Conservation (phyloP, 2,329 filamentous ascomycete genomes). For the Aureobasidium sp. region DNA sequence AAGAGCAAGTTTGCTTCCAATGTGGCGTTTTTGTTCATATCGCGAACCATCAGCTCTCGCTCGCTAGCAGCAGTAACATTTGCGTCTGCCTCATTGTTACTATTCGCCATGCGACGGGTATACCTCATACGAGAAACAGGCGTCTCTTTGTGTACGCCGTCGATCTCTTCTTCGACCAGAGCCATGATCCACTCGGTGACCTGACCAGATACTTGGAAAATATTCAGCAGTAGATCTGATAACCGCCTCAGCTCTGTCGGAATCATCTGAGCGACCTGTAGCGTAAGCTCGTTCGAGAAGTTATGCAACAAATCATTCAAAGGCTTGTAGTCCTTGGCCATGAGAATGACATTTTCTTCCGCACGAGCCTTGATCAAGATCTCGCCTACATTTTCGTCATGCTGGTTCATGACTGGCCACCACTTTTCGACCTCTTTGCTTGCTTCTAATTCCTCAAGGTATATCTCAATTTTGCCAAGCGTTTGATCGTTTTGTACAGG, state of each 20-base stretch:
- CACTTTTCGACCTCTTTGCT: conserved; percentile 76
- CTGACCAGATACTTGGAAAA: conserved; percentile 85
- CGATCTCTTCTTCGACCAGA: conserved; percentile 93
- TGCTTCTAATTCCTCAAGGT: conserved; percentile 68
- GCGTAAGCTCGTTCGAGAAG: conserved; percentile 75
- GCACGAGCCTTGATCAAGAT: conserved; percentile 77
- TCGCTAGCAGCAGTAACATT: conserved; percentile 40
- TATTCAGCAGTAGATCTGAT: conserved; percentile 82
- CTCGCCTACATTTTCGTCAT: conserved; percentile 69
- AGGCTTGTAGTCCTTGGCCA: conserved; percentile 75
- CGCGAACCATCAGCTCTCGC: conserved; percentile 64
- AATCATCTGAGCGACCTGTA: conserved; percentile 73
- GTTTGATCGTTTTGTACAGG: conserved; percentile 43
- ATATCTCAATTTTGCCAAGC: conserved; percentile 72
- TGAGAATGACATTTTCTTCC: conserved; percentile 83
- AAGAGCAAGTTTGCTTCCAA: conserved; percentile 93
- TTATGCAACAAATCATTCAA: conserved; percentile 78
- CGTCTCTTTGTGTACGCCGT: conserved; percentile 78
- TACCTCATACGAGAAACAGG: conserved; percentile 61
- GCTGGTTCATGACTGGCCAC: conserved; percentile 74
- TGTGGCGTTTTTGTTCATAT: conserved; percentile 71
- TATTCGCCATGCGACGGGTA: conserved; percentile 63
- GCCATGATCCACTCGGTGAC: conserved; percentile 87
- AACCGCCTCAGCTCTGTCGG: conserved; percentile 71
- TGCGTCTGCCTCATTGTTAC: conserved; percentile 49